Base-by-base conservation (phyloP, 2,329 filamentous ascomycete genomes). In the Tolypocladium paradoxum region DNA sequence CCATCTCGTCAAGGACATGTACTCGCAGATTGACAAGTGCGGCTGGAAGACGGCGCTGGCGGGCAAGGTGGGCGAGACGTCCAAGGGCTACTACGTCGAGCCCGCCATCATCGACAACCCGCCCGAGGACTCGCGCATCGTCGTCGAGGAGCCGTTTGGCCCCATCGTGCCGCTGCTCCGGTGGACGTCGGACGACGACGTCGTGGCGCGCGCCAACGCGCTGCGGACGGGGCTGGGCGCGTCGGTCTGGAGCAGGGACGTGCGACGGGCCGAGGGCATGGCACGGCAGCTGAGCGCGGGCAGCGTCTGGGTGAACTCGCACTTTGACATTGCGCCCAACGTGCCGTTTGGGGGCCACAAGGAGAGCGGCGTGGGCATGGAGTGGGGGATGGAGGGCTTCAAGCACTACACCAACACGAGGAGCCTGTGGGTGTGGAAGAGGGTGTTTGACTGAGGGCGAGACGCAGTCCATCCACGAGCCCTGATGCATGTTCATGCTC, bases 141-240 rank as follows among this genome's bases (percentile, higher is more conserved):
- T 73, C 0, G 66, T 69, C 2, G 79, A 79, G 57, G 79, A 82
- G 61, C 76, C 73, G 0, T 70, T 70, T 40, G 77, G 48, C 74
- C 84, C 84, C 0, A 81, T 88, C 34, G 73, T 87, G 1, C 83
- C 84, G 0, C 68, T 86, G 8, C 61, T 85, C 53, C 76, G 74
- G 22, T 88, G 82, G 82, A 70, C 70, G 0, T 73, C 77, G 31
- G 83, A 87, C 55, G 75, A 75, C 6, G 81, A 85, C 20, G 79
- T 83, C 0, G 67, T 86, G 33, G 62, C 63, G 1, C 73, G 79
- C 4, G 81, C 77, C 1, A 84, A 84, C 55, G 68, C 73, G 22
- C 68, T 70, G 2, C 70, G 76, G 24, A 74, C 72, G 33, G 81
- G 78, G 0, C 72, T 84, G 0, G 79, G 78, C 0, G 75, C 78